Evolutionary conservation across 2,329 filamentous ascomycete genomes (phyloP), one percentile per base, ranked within the genome.

Genomic region (Colletotrichum sp.): DNA sequence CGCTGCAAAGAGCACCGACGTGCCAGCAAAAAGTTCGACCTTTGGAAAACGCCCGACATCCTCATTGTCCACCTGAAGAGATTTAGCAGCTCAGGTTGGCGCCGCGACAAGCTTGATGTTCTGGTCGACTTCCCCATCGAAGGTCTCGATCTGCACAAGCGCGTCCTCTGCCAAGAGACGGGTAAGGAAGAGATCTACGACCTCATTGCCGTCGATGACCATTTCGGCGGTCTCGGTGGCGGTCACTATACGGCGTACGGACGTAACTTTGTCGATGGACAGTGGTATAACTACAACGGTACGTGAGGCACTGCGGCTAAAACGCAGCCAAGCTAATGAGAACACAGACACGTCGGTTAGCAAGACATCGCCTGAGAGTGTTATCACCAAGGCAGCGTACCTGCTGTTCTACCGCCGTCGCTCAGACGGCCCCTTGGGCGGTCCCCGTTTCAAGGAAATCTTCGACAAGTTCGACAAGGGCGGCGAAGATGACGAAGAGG

Each of bases 231-330:
- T 34, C 91, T 99, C 49, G 96, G 96, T 76, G 97, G 97, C 57
- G 97, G 97, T 1, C 97, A 99, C 85, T 99, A 99, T 86, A 99
- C 96, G 24, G 97, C 97, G 32, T 96, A 93, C 84, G 96, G 96
- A 52, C 96, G 95, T 87, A 99, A 98, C 84, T 98, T 98, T 85
- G 89, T 95, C 76, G 95, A 98, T 81, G 91, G 91, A 73, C 89
- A 94, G 84, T 99, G 97, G 97, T 98, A 98, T 84, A 95, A 98
- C 80, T 99, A 98, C 84, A 99, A 99, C 84, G 96, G 96, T 97
- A 89, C 85, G 93, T 86, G 39, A 13, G 12, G 32, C n/a, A 26
- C 57, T 28, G 24, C 5, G 13, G 34, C 24, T 30, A 36, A 57
- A 10, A n/a, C 18, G n/a, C 34, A 34, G n/a, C 55, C 16, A 34